phyloP scores from a whole-genome alignment of 2,329 filamentous ascomycete species.

The Neonectria magnoliae region DNA sequence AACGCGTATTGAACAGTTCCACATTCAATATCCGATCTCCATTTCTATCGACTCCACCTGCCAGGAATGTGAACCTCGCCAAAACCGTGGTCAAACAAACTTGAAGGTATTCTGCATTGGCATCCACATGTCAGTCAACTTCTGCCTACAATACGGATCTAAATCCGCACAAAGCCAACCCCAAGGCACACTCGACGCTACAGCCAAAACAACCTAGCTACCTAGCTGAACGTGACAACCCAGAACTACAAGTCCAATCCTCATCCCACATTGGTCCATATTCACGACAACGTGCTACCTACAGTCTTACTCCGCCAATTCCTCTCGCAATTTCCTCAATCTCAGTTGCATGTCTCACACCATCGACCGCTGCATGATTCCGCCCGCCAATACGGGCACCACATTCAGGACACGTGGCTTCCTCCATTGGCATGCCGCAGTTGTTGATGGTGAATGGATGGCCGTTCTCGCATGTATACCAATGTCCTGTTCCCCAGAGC shows the following conservation, averaged over 20 bases:
- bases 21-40: too few relatives aligned
- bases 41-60: too few relatives aligned
- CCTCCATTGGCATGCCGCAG: conserved; percentile 73
- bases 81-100: too few relatives aligned
- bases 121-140: too few relatives aligned
- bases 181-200: too few relatives aligned
- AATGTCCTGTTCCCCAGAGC: conserved; percentile 65
- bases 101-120: too few relatives aligned
- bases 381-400: conserved; percentile 46
- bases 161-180: too few relatives aligned
- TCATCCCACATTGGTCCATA: not conserved
- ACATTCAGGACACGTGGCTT: conserved; percentile 71
- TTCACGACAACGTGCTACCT: too few relatives aligned
- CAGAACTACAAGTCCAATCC: not conserved
- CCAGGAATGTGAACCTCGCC: too few relatives aligned
- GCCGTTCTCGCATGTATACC: conserved; percentile 68
- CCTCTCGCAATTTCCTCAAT: not conserved
- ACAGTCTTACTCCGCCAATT: not conserved
- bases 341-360: conserved; percentile 1
- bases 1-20: too few relatives aligned
- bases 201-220: too few relatives aligned
- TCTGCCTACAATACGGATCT: too few relatives aligned
- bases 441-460: conserved; percentile 73
- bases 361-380: not conserved
- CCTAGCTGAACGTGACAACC: not conserved